Conservation (phyloP, 495 filamentous ascomycete genomes). For the Tuber calosporum region DNA sequence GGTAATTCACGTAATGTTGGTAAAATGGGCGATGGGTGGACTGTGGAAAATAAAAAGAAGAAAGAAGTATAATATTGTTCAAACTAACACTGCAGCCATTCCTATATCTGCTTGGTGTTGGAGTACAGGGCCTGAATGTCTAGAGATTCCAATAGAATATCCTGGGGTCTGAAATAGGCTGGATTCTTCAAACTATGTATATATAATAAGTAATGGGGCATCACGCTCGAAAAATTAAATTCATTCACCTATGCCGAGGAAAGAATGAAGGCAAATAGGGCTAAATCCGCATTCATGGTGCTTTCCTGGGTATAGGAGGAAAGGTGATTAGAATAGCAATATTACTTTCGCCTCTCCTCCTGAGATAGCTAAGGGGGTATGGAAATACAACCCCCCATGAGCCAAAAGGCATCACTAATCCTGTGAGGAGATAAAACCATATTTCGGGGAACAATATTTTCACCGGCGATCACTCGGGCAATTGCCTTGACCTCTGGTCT, state of each 20-base stretch:
- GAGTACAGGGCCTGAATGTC: too few relatives aligned
- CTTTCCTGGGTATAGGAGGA: not conserved
- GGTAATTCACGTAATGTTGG: too few relatives aligned
- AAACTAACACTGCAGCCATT: too few relatives aligned
- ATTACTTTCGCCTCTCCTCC: not conserved
- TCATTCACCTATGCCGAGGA: not conserved
- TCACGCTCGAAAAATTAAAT: not conserved
- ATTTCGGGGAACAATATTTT: not conserved
- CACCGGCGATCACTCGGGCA: not conserved
- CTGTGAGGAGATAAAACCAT: not conserved
- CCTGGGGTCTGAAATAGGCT: too few relatives aligned
- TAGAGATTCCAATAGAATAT: not conserved
- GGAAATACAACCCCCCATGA: not conserved
- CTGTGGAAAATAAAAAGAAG: too few relatives aligned
- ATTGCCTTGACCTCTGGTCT: too few relatives aligned
- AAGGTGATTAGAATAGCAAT: not conserved
- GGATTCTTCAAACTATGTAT: not conserved
- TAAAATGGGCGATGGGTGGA: too few relatives aligned
- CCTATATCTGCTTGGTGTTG: too few relatives aligned
- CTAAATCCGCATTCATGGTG: not conserved
- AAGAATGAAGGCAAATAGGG: not conserved
- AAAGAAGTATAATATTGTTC: too few relatives aligned
- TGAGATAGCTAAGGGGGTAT: not conserved
- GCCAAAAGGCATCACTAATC: not conserved
- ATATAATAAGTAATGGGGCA: not conserved